These are phyloP conservation scores for Ganoderma multipileum DNA, from an alignment of 1,284 basidiomycete genomes.

Conservation along the genomic window DNA sequence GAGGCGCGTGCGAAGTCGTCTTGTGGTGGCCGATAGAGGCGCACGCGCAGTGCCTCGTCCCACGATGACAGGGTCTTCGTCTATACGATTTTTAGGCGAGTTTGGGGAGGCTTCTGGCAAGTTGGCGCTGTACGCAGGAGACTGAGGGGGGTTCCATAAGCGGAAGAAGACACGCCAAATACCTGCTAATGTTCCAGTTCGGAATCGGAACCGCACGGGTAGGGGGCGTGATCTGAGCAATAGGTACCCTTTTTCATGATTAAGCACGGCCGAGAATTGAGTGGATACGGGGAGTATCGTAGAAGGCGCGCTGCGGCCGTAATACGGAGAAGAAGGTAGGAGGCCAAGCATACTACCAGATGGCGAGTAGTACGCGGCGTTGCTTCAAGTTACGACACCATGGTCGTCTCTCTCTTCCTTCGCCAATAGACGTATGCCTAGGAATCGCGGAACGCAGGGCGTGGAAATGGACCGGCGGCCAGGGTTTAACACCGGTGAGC, in stretches of 20 bases:
- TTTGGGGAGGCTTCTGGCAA: not conserved
- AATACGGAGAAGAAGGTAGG: not conserved
- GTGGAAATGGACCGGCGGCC: not conserved
- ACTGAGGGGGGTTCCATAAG: not conserved
- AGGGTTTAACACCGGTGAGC: not conserved
- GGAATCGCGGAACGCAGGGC: not conserved
- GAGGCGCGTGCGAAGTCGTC: not conserved
- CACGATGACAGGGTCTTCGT: conserved; percentile 4
- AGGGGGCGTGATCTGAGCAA: not conserved
- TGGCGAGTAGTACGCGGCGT: not conserved
- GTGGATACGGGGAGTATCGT: not conserved
- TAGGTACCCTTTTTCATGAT: not conserved
- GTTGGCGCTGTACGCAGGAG: not conserved
- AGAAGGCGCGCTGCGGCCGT: not conserved
- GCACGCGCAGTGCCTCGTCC: not conserved
- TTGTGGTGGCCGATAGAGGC: conserved; percentile 3
- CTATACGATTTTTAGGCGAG: not conserved
- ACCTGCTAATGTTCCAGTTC: not conserved
- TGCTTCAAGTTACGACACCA: not conserved
- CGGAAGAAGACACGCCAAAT: not conserved
- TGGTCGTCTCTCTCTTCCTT: not conserved
- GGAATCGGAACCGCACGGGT: not conserved
- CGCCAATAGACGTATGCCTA: not conserved
- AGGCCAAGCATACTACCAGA: not conserved
- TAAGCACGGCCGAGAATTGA: not conserved